These are phyloP conservation scores for Microsporum audouinii DNA, from an alignment of 2,329 filamentous ascomycete genomes.

Conservation along the genomic window DNA sequence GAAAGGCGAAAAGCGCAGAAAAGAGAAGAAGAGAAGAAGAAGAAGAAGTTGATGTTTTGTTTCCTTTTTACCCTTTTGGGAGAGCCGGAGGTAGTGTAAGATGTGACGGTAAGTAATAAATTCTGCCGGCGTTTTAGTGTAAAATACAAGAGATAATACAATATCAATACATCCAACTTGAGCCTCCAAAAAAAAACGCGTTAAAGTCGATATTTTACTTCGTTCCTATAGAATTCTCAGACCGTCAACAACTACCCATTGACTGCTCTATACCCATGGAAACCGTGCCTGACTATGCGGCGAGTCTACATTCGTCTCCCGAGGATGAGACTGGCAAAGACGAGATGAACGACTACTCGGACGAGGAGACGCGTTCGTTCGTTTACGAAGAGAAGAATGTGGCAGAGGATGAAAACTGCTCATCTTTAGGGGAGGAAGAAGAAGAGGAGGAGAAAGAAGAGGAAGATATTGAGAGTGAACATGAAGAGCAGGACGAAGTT, in stretches of 20 bases:
- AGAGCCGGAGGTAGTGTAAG: not conserved
- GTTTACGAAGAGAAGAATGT: not conserved
- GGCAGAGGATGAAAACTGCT: not conserved
- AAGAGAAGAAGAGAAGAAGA: not conserved
- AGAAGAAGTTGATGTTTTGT: constrained; percentile 16
- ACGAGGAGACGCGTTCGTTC: not conserved
- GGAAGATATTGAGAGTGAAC: constrained; percentile 22
- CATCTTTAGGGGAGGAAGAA: not conserved
- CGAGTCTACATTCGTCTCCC: not conserved
- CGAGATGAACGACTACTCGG: not conserved
- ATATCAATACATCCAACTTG: not conserved
- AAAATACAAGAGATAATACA: not conserved
- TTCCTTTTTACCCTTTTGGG: constrained; percentile 24
- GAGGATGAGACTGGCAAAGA: not conserved
- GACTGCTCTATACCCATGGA: not conserved
- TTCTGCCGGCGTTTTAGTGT: not conserved
- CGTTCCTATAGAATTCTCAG: not conserved
- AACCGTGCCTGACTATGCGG: not conserved
- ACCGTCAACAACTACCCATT: not conserved
- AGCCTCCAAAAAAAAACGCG: not conserved
- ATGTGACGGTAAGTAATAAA: not conserved
- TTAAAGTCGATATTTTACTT: not conserved
- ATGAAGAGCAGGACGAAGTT: constrained; percentile 32
- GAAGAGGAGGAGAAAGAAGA: constrained; percentile 16
- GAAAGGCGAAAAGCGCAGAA: not conserved